Percentiles rank a stretch among this genome's conserved stretches.
phyloP scores from a whole-genome alignment of 2,329 filamentous ascomycete genomes.

The Scedosporium minutisporum region DNA sequence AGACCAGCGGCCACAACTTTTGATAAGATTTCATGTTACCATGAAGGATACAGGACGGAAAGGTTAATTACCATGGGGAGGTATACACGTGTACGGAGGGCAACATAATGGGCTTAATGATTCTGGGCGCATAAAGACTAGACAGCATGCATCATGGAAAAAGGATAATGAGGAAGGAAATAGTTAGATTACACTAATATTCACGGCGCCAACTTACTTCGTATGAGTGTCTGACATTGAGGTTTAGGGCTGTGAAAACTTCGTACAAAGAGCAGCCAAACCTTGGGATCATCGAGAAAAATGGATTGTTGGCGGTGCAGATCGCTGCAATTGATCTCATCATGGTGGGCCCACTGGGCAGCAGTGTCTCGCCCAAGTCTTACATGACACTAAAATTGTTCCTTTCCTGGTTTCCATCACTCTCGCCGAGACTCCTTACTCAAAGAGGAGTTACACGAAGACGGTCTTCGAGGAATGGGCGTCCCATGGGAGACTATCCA shows the following conservation, averaged over 20 bases:
- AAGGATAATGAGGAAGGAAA: neutral
- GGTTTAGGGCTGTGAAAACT: neutral
- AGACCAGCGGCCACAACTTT: neutral
- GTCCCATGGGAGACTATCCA: too few species aligned
- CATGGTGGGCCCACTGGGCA: neutral
- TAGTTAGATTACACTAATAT: neutral
- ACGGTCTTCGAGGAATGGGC: too few species aligned
- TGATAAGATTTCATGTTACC: too few species aligned
- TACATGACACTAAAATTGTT: neutral
- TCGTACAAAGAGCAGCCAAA: neutral
- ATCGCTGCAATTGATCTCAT: constrained; percentile 10
- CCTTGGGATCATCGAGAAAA: neutral
- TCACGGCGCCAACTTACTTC: neutral
- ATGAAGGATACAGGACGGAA: too few species aligned
- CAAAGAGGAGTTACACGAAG: too few species aligned
- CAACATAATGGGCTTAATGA: neutral
- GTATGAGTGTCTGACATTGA: neutral
- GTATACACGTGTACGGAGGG: too few species aligned
- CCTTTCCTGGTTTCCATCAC: neutral
- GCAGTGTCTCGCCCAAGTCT: neutral
- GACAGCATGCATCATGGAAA: neutral
- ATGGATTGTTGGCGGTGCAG: neutral
- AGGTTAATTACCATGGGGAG: too few species aligned
- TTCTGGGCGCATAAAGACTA: neutral
- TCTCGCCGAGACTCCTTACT: neutral